Conservation (phyloP, 768 basidiomycete species). For the Pleurotus salmoneostramineus region DNA sequence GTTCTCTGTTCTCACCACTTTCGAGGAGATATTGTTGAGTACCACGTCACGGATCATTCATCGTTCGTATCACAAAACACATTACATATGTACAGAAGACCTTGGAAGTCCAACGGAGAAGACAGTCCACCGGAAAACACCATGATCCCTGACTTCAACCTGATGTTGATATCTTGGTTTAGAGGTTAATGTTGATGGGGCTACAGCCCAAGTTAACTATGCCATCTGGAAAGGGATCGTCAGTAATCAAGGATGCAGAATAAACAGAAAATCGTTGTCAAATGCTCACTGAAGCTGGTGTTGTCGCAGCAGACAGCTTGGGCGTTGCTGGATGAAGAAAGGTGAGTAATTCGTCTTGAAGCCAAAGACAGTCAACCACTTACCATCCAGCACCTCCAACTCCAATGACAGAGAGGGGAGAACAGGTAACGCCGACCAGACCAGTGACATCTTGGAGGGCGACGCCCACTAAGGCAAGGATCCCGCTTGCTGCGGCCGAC, state of each 20-base stretch:
- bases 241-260: neutral
- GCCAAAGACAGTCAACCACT: neutral
- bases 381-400: conserved; percentile 18
- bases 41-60: too few species aligned
- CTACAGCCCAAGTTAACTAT: conserved; percentile 9
- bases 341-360: neutral
- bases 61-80: too few species aligned
- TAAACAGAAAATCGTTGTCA: neutral
- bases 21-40: too few species aligned
- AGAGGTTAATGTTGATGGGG: conserved; percentile 15
- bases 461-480: conserved; percentile 21
- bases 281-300: conserved; percentile 18
- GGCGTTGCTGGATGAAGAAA: conserved; percentile 13
- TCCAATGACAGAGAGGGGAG: conserved; percentile 21
- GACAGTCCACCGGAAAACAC: neutral
- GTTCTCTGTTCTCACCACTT: too few species aligned
- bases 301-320: conserved; percentile 25
- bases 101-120: too few species aligned
- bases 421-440: conserved; percentile 21
- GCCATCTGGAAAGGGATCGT: neutral
- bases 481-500: neutral
- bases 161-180: neutral
- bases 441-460: conserved; percentile 17
- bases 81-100: too few species aligned
- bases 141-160: neutral